Percentiles rank a stretch among this genome's conserved stretches.
These are phyloP conservation scores for Helicocarpus griseus DNA, from an alignment of 2,329 filamentous ascomycete genomes.

Conservation along the genomic window DNA sequence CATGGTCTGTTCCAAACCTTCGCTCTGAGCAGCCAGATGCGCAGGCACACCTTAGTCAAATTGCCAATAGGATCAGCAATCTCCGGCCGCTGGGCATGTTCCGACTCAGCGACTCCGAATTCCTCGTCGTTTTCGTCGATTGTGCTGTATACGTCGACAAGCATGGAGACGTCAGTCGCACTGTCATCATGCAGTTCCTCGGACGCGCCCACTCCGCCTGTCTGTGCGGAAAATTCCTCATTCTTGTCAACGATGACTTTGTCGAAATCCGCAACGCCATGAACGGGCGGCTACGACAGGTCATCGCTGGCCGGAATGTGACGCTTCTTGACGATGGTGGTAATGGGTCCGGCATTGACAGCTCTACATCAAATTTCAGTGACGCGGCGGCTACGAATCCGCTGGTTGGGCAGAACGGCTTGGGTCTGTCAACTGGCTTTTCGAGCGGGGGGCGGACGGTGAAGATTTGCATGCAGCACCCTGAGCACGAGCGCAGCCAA, in stretches of 20 bases:
- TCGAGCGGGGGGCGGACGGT: constrained; percentile 55
- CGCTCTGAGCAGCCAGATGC: constrained; percentile 49
- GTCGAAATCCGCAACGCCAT: constrained; percentile 95
- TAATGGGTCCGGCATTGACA: constrained; percentile 27
- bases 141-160: constrained; percentile 98
- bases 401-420: constrained; percentile 24
- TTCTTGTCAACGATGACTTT: constrained; percentile 93
- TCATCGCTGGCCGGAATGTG: constrained; percentile 85
- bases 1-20: constrained; percentile 85
- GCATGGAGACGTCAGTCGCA: constrained; percentile 87
- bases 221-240: constrained; percentile 80
- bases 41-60: constrained; percentile 61
- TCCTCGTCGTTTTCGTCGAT: constrained; percentile 87
- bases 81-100: constrained; percentile 94
- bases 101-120: constrained; percentile 82
- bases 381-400: constrained; percentile 17
- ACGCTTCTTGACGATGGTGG: constrained; percentile 81
- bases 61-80: constrained; percentile 70
- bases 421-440: constrained; percentile 23
- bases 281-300: constrained; percentile 85
- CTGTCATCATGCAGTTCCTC: constrained; percentile 98
- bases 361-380: constrained; percentile 15
- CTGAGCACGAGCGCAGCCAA: constrained; percentile 72
- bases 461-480: constrained; percentile 93
- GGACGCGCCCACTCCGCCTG: constrained; percentile 80